phyloP scores from a whole-genome alignment of 352 stramenopile genomes.

The Aphanomyces stellatus region DNA sequence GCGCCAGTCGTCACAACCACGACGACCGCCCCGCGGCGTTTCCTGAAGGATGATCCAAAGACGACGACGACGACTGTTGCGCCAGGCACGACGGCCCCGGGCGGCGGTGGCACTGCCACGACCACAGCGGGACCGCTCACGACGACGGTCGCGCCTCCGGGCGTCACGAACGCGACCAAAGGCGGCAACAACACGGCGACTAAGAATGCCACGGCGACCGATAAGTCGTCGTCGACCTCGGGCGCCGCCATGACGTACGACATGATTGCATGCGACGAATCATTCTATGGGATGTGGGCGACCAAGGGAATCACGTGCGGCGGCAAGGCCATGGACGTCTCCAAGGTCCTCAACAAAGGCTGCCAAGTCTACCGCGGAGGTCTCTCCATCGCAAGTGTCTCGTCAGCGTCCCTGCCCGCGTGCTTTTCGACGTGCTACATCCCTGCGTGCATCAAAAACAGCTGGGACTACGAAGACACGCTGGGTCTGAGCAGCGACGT shows the following conservation, averaged over 20 bases:
- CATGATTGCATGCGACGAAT: conserved; percentile 56
- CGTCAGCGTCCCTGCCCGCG: conserved; percentile 32
- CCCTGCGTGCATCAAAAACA: conserved; percentile 43
- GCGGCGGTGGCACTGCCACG: background rate
- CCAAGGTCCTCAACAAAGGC: conserved; percentile 36
- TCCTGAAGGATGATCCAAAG: conserved; percentile 1
- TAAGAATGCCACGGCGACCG: conserved; percentile 22
- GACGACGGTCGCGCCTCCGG: conserved; percentile 5
- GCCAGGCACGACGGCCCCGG: background rate
- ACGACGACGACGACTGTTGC: conserved; percentile 11
- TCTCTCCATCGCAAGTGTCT: conserved; percentile 22
- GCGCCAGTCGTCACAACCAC: background rate
- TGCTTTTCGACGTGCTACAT: conserved; percentile 79
- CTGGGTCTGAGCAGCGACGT: conserved; percentile 62
- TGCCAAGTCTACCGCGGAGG: conserved; percentile 76
- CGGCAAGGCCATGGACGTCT: conserved; percentile 36
- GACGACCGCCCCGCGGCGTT: background rate
- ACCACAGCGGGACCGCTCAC: background rate
- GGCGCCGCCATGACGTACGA: conserved; percentile 26
- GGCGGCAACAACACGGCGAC: conserved; percentile 20
- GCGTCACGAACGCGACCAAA: conserved; percentile 18
- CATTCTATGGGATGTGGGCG: conserved; percentile 72
- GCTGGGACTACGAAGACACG: conserved; percentile 48
- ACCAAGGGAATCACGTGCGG: conserved; percentile 56
- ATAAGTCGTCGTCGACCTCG: conserved; percentile 18